These are phyloP conservation scores for Filobasidium uniguttulatum DNA, from an alignment of 1,284 basidiomycete genomes.

Conservation along the genomic window DNA sequence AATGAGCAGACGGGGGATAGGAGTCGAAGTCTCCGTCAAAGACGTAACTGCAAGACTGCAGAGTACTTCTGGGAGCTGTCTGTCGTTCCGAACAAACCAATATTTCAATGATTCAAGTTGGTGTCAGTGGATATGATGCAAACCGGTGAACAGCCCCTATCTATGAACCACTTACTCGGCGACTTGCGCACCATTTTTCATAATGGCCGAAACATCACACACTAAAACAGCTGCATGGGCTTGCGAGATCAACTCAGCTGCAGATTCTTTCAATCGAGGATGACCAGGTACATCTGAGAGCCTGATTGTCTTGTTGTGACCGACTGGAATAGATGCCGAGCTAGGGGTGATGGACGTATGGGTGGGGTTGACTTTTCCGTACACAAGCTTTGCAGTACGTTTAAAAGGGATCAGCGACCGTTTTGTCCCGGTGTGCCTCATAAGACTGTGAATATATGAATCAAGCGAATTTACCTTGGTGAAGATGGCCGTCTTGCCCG, in stretches of 20 bases:
- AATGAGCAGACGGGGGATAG: constrained; percentile 26
- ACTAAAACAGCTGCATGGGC: constrained; percentile 31
- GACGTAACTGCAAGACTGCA: constrained; percentile 21
- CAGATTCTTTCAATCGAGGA: constrained; percentile 30
- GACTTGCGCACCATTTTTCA: constrained; percentile 27
- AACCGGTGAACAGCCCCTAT: neutral
- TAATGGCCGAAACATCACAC: constrained; percentile 27
- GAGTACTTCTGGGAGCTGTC: constrained; percentile 31
- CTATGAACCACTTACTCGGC: constrained; percentile 27
- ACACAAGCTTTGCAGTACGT: constrained; percentile 24
- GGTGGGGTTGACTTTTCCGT: constrained; percentile 23
- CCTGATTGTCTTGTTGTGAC: constrained; percentile 18
- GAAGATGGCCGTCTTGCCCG: constrained; percentile 33
- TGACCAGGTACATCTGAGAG: constrained; percentile 36
- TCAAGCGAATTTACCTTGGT: constrained; percentile 21
- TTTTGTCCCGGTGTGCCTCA: neutral
- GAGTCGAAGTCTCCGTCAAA: constrained; percentile 16
- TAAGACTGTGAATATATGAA: neutral
- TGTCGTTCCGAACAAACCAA: constrained; percentile 7
- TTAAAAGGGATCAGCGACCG: neutral
- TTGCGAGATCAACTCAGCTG: constrained; percentile 21
- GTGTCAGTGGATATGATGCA: neutral
- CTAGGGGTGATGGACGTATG: constrained; percentile 29
- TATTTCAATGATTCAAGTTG: neutral
- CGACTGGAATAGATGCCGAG: constrained; percentile 17